Evolutionary conservation across 352 stramenopile genomes (phyloP), one percentile per base, ranked within the genome.

Genomic region (Thraustochytrium striatum): DNA sequence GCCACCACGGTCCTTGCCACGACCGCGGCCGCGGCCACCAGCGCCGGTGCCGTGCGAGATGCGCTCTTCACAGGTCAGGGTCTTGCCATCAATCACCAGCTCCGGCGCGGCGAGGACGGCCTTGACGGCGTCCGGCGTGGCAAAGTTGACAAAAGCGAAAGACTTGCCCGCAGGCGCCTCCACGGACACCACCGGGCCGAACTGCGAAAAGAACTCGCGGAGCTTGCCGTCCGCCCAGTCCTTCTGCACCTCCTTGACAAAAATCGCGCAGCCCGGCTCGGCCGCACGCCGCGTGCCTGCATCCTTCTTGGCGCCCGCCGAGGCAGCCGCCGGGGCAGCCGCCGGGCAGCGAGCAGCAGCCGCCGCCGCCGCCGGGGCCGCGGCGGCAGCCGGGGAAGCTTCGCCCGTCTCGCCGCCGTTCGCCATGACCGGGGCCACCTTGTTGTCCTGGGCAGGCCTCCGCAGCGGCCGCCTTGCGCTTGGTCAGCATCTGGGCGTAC

Each of bases 61-160:
- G 25, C 47, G 39, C 19, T 28, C 62, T 36, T 73, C 62, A 9
- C 38, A 28, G 62, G 33, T 36, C 9, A 73, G 39, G n/a, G 38
- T 73, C 1, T 32, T 73, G 62, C 44, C 62, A n/a, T 32, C 62
- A 21, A 73, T 62, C 11, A 32, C 44, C 13, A 73, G 32, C 9
- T 13, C 62, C 21, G 38, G 25, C 21, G 11, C 62, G 0, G 39
- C 62, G 1, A 73, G 19, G 21, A 36, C 62, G 25, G 38, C 44
- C 47, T 73, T 73, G 32, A 73, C 44, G 62, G 8, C 33, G 25
- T 73, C 62, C 9, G 44, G 25, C 13, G 39, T 57, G 9, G 62
- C 62, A 72, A 73, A 73, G 62, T 73, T 62, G 62, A 73, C 62
- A 61, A 73, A 73, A 28, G 62, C 62, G 62, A 73, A 73, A 1